Percentiles rank a stretch among this genome's conserved stretches.
Conservation (phyloP, 2,329 filamentous ascomycete genomes). For the Epichloe glyceriae region DNA sequence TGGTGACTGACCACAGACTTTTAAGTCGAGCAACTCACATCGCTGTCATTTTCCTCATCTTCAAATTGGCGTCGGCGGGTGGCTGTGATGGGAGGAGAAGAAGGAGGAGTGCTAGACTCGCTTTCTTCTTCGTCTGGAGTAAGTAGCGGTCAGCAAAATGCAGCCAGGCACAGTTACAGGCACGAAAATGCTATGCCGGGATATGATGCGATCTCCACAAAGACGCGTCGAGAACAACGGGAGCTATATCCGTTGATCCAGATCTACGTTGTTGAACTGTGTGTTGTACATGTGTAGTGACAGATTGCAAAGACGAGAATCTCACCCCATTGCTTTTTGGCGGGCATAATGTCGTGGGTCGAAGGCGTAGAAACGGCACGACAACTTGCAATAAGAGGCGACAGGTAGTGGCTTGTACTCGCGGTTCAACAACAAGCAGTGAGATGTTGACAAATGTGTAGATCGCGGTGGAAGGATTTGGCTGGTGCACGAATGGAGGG, state of each 20-base stretch:
- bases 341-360: slow-evolving; percentile 26
- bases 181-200: neutral
- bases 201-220: slow-evolving; percentile 4
- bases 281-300: slow-evolving; percentile 1
- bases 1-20: neutral
- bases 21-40: slow-evolving; percentile 42
- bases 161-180: slow-evolving; percentile 2
- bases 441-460: neutral
- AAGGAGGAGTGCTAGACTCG: slow-evolving; percentile 22
- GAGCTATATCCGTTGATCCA: slow-evolving; percentile 2
- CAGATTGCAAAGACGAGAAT: slow-evolving; percentile 4
- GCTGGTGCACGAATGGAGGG: neutral
- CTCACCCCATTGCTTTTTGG: slow-evolving; percentile 31
- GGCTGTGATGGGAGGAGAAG: slow-evolving; percentile 25
- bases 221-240: neutral
- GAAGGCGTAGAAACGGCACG: neutral
- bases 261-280: neutral
- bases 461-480: neutral
- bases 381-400: neutral
- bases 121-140: slow-evolving; percentile 27
- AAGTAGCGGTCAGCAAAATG: slow-evolving; percentile 12
- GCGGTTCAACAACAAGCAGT: neutral
- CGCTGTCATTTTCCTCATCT: slow-evolving; percentile 76
- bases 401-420: neutral
- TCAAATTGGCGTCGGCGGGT: slow-evolving; percentile 56